Evolutionary conservation across 306 rosid species (phyloP).

Genomic region (Mimosa bimucronata): DNA sequence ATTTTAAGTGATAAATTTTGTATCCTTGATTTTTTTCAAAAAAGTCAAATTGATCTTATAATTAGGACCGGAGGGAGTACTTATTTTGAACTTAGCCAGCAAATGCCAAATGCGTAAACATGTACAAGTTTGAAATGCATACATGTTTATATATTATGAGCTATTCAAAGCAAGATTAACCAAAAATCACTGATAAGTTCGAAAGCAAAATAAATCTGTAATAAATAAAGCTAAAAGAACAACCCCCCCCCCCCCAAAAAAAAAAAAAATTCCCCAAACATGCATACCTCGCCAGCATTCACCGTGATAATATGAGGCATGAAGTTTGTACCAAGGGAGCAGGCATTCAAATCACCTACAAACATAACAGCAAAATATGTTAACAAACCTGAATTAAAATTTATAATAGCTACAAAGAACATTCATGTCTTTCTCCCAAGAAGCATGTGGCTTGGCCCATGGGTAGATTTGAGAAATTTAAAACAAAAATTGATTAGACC

Average conservation of each 20-base stretch:
- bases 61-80: too few relatives aligned
- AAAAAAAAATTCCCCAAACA: neutral
- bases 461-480: neutral
- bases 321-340: conserved; percentile 64
- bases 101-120: neutral
- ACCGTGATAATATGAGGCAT: conserved; percentile 82
- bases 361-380: conserved; percentile 29
- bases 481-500: neutral
- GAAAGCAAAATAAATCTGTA: neutral
- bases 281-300: conserved; percentile 81
- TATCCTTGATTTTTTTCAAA: too few relatives aligned
- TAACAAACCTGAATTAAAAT: conserved; percentile 23
- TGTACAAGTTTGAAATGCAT: neutral
- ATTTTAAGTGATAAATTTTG: too few relatives aligned
- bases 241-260: too few relatives aligned
- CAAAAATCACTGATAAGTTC: neutral
- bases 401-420: neutral
- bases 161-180: neutral
- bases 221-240: conserved; percentile 20
- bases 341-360: conserved; percentile 63
- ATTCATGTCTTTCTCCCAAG: neutral
- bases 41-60: too few relatives aligned
- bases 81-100: conserved; percentile 2
- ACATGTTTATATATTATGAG: neutral
- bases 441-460: neutral